phyloP scores from a whole-genome alignment of 768 basidiomycete genomes.

The Tephrocybe sp. region DNA sequence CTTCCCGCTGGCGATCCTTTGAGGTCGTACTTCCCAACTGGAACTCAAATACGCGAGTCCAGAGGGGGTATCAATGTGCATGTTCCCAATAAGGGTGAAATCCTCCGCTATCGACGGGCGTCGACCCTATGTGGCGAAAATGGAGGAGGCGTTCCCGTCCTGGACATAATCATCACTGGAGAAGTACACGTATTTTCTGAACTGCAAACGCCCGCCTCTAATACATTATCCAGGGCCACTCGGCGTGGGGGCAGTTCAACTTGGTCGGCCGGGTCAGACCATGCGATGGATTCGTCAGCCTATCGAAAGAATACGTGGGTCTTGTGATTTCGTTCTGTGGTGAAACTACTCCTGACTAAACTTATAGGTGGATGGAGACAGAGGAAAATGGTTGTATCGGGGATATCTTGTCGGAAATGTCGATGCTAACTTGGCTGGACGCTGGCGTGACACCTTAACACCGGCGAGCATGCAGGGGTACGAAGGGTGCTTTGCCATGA shows the following conservation, averaged over 20 bases:
- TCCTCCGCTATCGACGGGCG: constrained; percentile 31
- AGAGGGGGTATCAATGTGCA: constrained; percentile 46
- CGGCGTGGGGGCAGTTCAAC: constrained; percentile 88
- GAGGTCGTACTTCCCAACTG: constrained; percentile 59
- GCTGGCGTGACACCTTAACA: constrained; percentile 86
- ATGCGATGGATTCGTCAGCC: constrained; percentile 76
- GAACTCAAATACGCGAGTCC: constrained; percentile 48
- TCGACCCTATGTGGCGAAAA: constrained; percentile 16
- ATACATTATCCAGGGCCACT: constrained; percentile 79
- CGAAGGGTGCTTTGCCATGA: constrained; percentile 85
- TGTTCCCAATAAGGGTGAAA: constrained; percentile 38
- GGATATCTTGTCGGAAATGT: constrained; percentile 75
- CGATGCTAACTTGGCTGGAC: constrained; percentile 73
- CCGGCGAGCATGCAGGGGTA: constrained; percentile 65
- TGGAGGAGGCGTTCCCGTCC: constrained; percentile 25
- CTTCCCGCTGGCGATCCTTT: constrained; percentile 62
- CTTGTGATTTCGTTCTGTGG: constrained; percentile 1
- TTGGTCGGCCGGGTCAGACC: constrained; percentile 78
- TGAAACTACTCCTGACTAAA: background rate
- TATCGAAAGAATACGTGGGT: constrained; percentile 85
- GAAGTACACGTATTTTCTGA: constrained; percentile 47
- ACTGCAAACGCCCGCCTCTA: background rate
- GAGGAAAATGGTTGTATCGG: constrained; percentile 85
- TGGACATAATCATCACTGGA: constrained; percentile 72
- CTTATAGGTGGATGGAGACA: constrained; percentile 60